Percentiles rank a stretch among this genome's conserved stretches.
These are phyloP conservation scores for Verticillium klebahnii DNA, from an alignment of 2,329 filamentous ascomycete genomes.

Conservation along the genomic window DNA sequence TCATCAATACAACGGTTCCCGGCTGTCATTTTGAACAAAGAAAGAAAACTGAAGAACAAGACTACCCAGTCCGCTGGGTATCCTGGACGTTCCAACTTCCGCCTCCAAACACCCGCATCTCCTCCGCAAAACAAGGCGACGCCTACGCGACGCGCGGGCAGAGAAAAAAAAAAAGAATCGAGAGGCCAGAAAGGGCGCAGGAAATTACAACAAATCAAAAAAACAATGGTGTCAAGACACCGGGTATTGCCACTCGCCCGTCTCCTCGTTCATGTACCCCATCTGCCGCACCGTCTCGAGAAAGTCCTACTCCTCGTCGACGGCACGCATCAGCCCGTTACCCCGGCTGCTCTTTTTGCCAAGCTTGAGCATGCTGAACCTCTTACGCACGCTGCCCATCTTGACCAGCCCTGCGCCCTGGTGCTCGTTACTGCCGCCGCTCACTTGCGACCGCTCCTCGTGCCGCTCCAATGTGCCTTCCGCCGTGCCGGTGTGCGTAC, in stretches of 20 bases:
- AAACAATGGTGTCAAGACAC: constrained; percentile 9
- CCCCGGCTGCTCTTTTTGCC: constrained; percentile 63
- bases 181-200: not conserved
- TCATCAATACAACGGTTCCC: not conserved
- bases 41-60: not conserved
- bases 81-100: not conserved
- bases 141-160: not conserved
- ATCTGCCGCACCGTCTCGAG: constrained; percentile 9
- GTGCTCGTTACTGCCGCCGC: constrained; percentile 9
- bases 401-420: constrained; percentile 23
- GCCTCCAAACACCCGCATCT: not conserved
- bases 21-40: not conserved
- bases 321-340: constrained; percentile 45
- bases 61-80: not conserved
- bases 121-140: not conserved
- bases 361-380: constrained; percentile 73
- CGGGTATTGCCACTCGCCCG: constrained; percentile 14
- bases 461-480: not conserved
- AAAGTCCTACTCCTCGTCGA: constrained; percentile 48
- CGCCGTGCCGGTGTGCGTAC: not conserved
- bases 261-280: constrained; percentile 13
- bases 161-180: not conserved
- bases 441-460: not conserved
- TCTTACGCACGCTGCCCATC: constrained; percentile 67
- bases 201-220: not conserved